Evolutionary conservation across 345 rosid species (phyloP).

Genomic region (Gossypium ekmanianum): DNA sequence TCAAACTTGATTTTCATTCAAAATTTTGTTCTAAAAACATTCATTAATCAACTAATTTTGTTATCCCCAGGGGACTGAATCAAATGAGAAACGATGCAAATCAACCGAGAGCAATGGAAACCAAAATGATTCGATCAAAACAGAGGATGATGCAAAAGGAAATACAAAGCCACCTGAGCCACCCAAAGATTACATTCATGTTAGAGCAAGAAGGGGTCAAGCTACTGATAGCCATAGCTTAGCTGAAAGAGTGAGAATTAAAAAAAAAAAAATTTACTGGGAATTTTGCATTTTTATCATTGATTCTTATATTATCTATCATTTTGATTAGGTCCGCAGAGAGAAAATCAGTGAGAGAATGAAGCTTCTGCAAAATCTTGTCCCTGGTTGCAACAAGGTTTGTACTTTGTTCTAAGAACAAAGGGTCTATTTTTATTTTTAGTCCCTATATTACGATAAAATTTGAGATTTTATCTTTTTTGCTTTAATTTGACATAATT

Average conservation of each 20-base stretch:
- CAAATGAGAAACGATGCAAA: conserved; percentile 37
- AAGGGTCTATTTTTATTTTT: too few species aligned
- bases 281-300: conserved; percentile 5
- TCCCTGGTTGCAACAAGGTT: conserved; percentile 96
- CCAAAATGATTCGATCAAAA: conserved; percentile 25
- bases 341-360: conserved; percentile 96
- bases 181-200: conserved; percentile 77
- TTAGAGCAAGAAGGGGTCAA: conserved; percentile 89
- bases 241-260: conserved; percentile 76
- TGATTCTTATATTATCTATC: neutral
- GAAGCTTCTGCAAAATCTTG: conserved; percentile 96
- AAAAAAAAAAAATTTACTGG: neutral
- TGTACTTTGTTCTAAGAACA: neutral
- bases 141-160: conserved; percentile 27
- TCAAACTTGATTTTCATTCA: neutral
- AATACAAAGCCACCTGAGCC: conserved; percentile 41
- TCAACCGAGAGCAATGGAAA: conserved; percentile 27
- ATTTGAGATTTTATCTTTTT: too few species aligned
- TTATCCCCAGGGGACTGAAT: neutral
- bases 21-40: neutral
- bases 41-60: neutral
- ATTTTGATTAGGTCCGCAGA: conserved; percentile 57
- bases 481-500: too few species aligned
- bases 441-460: too few species aligned
- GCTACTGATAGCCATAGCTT: conserved; percentile 97